Percentiles rank a stretch among this genome's conserved stretches.
Conservation (phyloP, 345 rosid genomes). For the Hibiscus syriacus region DNA sequence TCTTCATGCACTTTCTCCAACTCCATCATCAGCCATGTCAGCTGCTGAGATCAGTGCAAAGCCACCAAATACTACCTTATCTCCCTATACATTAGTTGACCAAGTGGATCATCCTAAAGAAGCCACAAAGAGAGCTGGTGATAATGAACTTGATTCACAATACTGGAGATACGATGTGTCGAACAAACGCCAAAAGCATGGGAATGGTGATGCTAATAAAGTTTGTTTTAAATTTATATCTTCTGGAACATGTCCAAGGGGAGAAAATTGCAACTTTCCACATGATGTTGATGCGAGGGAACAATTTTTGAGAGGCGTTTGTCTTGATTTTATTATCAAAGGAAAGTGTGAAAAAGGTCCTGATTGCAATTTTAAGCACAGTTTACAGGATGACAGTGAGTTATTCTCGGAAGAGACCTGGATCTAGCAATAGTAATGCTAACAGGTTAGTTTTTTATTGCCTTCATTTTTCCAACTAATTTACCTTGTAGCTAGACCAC, state of each 20-base stretch:
- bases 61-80: constrained; percentile 60
- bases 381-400: constrained; percentile 49
- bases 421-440: constrained; percentile 41
- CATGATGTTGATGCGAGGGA: constrained; percentile 79
- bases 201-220: constrained; percentile 48
- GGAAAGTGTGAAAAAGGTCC: constrained; percentile 94
- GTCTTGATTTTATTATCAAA: constrained; percentile 87
- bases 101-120: constrained; percentile 36
- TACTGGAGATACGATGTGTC: constrained; percentile 93
- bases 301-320: constrained; percentile 78
- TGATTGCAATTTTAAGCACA: constrained; percentile 83
- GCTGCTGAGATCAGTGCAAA: constrained; percentile 61
- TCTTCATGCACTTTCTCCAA: constrained; percentile 84
- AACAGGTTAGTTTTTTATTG: constrained; percentile 36
- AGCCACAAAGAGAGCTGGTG: constrained; percentile 41
- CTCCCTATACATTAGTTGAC: constrained; percentile 49
- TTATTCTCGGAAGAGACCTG: constrained; percentile 32
- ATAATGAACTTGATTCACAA: constrained; percentile 52
- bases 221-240: constrained; percentile 74
- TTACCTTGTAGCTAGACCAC: constrained; percentile 8
- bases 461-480: background rate
- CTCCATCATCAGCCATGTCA: constrained; percentile 72
- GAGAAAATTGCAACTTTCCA: constrained; percentile 58
- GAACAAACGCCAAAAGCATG: constrained; percentile 65
- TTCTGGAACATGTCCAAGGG: constrained; percentile 80